phyloP scores from a whole-genome alignment of 2,329 filamentous ascomycete species.

The Biscogniauxia mediterranea region DNA sequence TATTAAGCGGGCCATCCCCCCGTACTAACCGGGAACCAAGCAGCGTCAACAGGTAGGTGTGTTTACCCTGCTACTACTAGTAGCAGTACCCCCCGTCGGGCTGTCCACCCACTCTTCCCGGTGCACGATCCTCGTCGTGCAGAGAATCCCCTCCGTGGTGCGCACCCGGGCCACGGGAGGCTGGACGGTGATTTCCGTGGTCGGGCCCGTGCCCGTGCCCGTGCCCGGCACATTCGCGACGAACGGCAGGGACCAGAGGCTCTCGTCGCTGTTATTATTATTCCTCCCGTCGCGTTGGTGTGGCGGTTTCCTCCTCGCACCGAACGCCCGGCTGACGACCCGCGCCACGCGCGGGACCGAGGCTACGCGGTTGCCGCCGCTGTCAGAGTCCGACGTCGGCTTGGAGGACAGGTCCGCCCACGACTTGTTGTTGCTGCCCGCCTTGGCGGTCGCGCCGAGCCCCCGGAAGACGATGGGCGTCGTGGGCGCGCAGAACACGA shows the following conservation, averaged over 20 bases:
- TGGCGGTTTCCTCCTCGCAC: not conserved
- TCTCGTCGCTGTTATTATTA: not conserved
- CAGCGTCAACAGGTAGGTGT: not conserved
- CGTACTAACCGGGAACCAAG: too few relatives aligned
- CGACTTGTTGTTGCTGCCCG: not conserved
- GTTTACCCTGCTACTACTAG: not conserved
- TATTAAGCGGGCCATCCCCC: too few relatives aligned
- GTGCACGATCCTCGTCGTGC: not conserved
- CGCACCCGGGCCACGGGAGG: not conserved
- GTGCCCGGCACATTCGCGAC: not conserved
- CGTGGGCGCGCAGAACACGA: not conserved
- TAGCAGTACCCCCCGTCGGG: too few relatives aligned
- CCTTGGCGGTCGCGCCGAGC: not conserved
- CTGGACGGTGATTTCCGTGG: not conserved
- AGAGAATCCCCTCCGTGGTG: not conserved
- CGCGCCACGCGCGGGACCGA: not conserved
- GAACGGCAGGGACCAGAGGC: not conserved
- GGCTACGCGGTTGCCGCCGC: too few relatives aligned
- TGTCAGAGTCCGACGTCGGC: not conserved
- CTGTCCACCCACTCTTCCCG: too few relatives aligned
- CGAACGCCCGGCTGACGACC: not conserved
- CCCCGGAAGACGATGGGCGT: not conserved
- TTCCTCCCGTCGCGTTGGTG: not conserved
- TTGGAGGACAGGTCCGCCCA: not conserved
- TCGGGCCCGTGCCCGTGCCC: not conserved